Percentiles rank a stretch among this genome's conserved stretches.
Conservation (phyloP, 1,139 yeast genomes). For the Taphrina pruni region DNA sequence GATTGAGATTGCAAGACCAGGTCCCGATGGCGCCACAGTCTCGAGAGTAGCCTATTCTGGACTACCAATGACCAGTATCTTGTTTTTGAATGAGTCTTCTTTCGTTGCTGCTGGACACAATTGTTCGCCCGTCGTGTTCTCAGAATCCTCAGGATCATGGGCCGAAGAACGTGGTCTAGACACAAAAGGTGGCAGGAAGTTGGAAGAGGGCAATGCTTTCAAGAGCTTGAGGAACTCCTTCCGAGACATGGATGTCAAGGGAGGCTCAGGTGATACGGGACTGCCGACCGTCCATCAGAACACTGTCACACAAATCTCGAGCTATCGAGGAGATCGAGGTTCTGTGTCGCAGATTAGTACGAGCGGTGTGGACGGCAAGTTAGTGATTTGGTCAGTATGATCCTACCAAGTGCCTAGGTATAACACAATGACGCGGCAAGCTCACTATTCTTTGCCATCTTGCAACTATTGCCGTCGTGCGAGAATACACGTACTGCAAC, state of each 20-base stretch:
- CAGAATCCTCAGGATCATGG: conserved; percentile 76
- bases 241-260: conserved; percentile 88
- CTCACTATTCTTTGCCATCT: too few species aligned
- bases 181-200: conserved; percentile 48
- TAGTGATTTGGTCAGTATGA: conserved; percentile 40
- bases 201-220: conserved; percentile 62
- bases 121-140: conserved; percentile 85
- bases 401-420: neutral
- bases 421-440: too few species aligned
- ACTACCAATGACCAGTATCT: conserved; percentile 79
- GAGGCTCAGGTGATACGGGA: conserved; percentile 54
- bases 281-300: conserved; percentile 87
- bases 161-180: conserved; percentile 44
- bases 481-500: too few species aligned
- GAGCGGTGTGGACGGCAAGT: conserved; percentile 43
- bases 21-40: conserved; percentile 27
- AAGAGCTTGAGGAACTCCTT: conserved; percentile 93
- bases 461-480: too few species aligned
- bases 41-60: conserved; percentile 65
- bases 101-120: conserved; percentile 91
- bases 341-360: conserved; percentile 37
- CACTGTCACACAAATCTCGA: conserved; percentile 59
- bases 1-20: conserved; percentile 57
- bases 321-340: conserved; percentile 30
- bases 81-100: conserved; percentile 69